A percentile compares a stretch with the other conserved stretches of the same genome.
Evolutionary conservation across 73 alveolate species (phyloP).

Genomic region (Tetrahymena thermophila): DNA sequence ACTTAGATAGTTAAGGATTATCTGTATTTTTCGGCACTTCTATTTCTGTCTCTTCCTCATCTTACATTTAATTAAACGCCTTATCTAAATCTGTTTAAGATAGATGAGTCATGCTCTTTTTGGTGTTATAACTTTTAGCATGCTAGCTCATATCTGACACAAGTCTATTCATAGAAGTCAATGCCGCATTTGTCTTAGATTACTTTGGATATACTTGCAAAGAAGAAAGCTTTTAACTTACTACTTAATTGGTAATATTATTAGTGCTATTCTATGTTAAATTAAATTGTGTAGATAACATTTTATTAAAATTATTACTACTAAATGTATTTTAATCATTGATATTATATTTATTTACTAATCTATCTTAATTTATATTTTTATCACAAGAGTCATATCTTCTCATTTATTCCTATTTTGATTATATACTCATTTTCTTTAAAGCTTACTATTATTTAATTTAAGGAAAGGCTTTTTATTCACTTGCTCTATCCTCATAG

Average conservation of each 20-base stretch:
- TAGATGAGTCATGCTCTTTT: background rate
- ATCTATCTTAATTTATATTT: background rate
- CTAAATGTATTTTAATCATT: background rate
- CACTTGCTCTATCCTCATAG: background rate
- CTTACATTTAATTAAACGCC: background rate
- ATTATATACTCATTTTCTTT: background rate
- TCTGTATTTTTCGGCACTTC: background rate
- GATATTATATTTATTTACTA: background rate
- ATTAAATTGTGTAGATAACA: background rate
- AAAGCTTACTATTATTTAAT: background rate
- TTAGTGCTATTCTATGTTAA: background rate
- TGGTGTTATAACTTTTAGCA: background rate
- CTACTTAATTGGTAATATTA: background rate
- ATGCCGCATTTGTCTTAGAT: background rate
- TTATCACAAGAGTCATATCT: background rate
- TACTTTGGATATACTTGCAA: background rate
- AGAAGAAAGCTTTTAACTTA: background rate
- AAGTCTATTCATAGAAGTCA: background rate
- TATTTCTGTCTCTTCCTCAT: background rate
- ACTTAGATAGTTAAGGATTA: background rate
- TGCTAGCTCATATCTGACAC: background rate
- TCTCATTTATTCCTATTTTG: background rate
- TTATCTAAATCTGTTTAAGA: background rate
- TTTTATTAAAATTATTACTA: background rate
- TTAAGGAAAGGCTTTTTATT: background rate